phyloP scores from a whole-genome alignment of 768 basidiomycete species.

The Tephrocybe sp. region DNA sequence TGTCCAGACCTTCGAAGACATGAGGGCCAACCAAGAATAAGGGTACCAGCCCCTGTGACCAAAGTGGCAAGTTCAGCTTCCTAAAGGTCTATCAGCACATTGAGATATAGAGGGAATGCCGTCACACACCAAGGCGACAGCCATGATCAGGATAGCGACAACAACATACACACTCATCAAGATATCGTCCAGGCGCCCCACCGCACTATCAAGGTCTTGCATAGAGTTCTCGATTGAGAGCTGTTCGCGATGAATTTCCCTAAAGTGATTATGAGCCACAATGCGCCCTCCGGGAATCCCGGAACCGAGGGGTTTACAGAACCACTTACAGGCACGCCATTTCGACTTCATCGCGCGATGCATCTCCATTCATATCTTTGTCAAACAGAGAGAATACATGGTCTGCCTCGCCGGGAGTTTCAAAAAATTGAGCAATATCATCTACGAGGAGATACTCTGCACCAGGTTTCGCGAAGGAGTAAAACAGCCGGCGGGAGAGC shows the following conservation, averaged over 20 bases:
- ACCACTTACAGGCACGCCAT: conserved; percentile 59
- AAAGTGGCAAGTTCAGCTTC: conserved; percentile 72
- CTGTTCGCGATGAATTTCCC: conserved; percentile 84
- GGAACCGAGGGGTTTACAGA: conserved; percentile 6
- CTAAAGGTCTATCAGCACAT: conserved; percentile 28
- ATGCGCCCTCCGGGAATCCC: not conserved
- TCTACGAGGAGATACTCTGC: conserved; percentile 56
- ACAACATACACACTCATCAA: conserved; percentile 78
- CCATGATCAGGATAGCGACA: conserved; percentile 72
- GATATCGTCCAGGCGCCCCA: conserved; percentile 82
- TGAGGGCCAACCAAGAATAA: conserved; percentile 40
- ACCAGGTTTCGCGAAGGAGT: conserved; percentile 71
- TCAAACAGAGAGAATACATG: conserved; percentile 69
- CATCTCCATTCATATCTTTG: conserved; percentile 71
- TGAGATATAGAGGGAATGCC: not conserved
- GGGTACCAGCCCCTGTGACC: conserved; percentile 71
- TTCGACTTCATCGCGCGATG: conserved; percentile 71
- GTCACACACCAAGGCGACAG: conserved; percentile 68
- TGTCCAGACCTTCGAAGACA: not conserved
- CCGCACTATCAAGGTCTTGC: conserved; percentile 88
- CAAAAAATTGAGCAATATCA: conserved; percentile 74
- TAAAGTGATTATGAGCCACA: conserved; percentile 21
- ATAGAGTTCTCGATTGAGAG: conserved; percentile 82
- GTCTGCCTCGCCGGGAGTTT: conserved; percentile 61
- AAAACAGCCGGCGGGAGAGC: conserved; percentile 84